Evolutionary conservation across 75 land plant genomes (phyloP), one percentile per base, ranked within the genome.

Genomic region (Larix kaempferi): DNA sequence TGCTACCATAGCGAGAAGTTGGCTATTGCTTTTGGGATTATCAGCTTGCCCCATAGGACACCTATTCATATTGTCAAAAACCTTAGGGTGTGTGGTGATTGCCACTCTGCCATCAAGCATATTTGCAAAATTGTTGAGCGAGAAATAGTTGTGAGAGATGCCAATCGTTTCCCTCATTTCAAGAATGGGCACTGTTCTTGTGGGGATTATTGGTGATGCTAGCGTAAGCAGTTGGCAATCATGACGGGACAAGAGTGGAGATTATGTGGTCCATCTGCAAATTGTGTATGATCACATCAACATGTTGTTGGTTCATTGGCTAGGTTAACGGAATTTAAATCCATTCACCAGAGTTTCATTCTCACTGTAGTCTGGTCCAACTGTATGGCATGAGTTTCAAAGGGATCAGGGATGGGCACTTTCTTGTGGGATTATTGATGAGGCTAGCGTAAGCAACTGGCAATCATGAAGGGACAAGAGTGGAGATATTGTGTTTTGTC

Each of bases 11-110:
- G 84, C 54, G 84, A 83, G 59, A 82, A 58, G 84, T 49, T 83
- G 29, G 84, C 84, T 75, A 64, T 82, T 62, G 84, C 78, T 21
- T 83, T 74, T 75, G 85, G 85, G 25, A 58, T 83, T 59, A 58
- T 82, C 37, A 76, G 35, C 67, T 81, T 84, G 60, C 76, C 65
- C 25, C 49, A 54, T 17, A 79, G 73, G 33, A 76, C 80, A 41
- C 73, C 78, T 17, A 55, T 83, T 83, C 76, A 56, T 35, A 49
- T 76, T 35, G 66, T 76, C 41, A 82, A 76, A 21, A 76, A 83
- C 66, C 54, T 76, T 33, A 41, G 84, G 8, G 72, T 82, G 15
- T 74, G 85, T 41, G 79, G 76, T 37, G 72, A 75, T 57, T 82
- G 84, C 78, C 84, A 83, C 54, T 75, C 26, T 39, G 69, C 71